phyloP scores from a whole-genome alignment of 768 basidiomycete genomes.

The Coprinopsis marcescibilis region DNA sequence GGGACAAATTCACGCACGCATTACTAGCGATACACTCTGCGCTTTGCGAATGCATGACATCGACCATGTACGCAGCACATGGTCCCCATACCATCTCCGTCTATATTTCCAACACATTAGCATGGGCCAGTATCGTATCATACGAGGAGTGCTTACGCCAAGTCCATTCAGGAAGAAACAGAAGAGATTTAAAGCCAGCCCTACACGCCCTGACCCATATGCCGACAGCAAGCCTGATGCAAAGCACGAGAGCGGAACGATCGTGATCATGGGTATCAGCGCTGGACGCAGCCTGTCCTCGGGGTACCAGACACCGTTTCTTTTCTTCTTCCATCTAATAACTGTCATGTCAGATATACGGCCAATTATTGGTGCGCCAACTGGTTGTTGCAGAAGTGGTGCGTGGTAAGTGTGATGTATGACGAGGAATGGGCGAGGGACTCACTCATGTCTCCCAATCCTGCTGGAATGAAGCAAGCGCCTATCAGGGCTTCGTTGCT shows the following conservation, averaged over 20 bases:
- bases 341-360: constrained; percentile 52
- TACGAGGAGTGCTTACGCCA: constrained; percentile 33
- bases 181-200: constrained; percentile 39
- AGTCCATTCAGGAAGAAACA: constrained; percentile 60
- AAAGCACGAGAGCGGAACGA: not conserved
- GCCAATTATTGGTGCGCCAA: constrained; percentile 57
- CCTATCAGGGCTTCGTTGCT: constrained; percentile 47
- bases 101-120: constrained; percentile 29
- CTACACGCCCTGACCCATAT: constrained; percentile 26
- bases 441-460: constrained; percentile 47
- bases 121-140: not conserved
- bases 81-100: constrained; percentile 53
- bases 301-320: constrained; percentile 53
- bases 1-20: constrained; percentile 31
- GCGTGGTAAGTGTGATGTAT: not conserved
- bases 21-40: constrained; percentile 56
- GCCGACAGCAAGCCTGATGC: constrained; percentile 1
- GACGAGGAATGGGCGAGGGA: not conserved
- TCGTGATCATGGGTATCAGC: constrained; percentile 8
- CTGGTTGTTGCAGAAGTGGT: constrained; percentile 31
- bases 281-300: constrained; percentile 40
- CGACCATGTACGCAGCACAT: constrained; percentile 50
- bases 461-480: constrained; percentile 46
- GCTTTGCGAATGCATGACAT: constrained; percentile 54
- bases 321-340: constrained; percentile 38